Evolutionary conservation across 805 yeast species (phyloP).

Genomic region (Yamadazyma ubonensis): DNA sequence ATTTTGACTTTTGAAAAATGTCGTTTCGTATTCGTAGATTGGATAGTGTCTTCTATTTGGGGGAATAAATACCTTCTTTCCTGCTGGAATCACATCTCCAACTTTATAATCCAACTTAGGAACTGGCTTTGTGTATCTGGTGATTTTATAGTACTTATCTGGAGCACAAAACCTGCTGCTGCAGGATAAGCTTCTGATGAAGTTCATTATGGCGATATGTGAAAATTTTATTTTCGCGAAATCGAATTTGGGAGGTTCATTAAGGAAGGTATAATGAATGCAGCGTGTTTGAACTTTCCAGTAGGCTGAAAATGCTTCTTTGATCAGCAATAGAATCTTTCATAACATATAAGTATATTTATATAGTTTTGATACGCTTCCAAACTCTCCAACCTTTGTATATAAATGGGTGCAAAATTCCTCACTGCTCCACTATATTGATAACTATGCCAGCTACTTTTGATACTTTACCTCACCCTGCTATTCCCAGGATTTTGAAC

Average conservation of each 20-base stretch:
- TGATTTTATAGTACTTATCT: slow-evolving; percentile 42
- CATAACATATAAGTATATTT: too few species aligned
- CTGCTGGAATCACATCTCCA: slow-evolving; percentile 34
- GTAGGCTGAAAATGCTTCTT: too few species aligned
- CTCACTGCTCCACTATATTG: not conserved
- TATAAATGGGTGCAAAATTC: slow-evolving; percentile 1
- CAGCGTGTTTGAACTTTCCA: too few species aligned
- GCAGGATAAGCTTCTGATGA: slow-evolving; percentile 11
- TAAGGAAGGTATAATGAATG: too few species aligned
- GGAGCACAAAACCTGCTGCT: slow-evolving; percentile 10
- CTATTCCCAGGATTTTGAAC: not conserved
- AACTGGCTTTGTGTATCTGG: slow-evolving; percentile 38
- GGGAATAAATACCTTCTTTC: slow-evolving; percentile 23
- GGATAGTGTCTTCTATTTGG: slow-evolving; percentile 23
- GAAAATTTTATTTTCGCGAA: slow-evolving; percentile 6
- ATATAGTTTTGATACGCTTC: too few species aligned
- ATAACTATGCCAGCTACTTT: not conserved
- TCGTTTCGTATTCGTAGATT: slow-evolving; percentile 57
- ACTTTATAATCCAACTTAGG: slow-evolving; percentile 35
- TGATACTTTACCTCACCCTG: not conserved
- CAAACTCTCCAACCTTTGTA: too few species aligned
- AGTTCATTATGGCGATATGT: slow-evolving; percentile 1
- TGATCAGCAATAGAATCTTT: too few species aligned
- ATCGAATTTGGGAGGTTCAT: too few species aligned
- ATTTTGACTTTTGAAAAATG: slow-evolving; percentile 78